Conservation (phyloP, 2,329 filamentous ascomycete species). For the Ophiostoma sp. region DNA sequence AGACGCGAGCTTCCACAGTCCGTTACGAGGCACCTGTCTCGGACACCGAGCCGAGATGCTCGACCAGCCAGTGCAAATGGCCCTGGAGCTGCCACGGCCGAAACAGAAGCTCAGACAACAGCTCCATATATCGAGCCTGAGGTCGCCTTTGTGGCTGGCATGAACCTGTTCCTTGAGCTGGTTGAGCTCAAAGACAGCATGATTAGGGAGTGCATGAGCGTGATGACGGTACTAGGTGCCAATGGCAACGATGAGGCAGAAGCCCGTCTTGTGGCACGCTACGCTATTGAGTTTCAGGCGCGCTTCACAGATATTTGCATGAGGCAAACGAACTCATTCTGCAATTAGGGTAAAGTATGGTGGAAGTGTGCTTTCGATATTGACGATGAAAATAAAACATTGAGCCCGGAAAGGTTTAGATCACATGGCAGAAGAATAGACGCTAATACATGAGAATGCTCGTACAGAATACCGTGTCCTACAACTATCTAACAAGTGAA, state of each 20-base stretch:
- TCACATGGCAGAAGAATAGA: background rate
- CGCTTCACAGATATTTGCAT: conserved; percentile 16
- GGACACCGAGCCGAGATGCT: conserved; percentile 18
- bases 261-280: conserved; percentile 24
- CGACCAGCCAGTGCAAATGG: background rate
- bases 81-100: background rate
- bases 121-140: background rate
- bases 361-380: background rate
- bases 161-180: conserved; percentile 24
- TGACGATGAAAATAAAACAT: background rate
- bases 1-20: conserved; percentile 26
- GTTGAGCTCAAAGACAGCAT: conserved; percentile 15
- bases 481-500: conserved; percentile 22
- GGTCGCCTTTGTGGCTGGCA: background rate
- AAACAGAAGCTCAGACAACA: conserved; percentile 25
- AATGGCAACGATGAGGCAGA: conserved; percentile 15
- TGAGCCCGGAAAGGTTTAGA: background rate
- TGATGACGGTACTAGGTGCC: conserved; percentile 11
- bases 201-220: conserved; percentile 25
- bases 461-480: background rate
- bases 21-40: conserved; percentile 24
- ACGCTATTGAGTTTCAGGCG: conserved; percentile 24
- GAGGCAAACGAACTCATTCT: background rate
- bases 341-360: background rate
- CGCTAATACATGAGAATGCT: background rate